Percentiles rank a stretch among this genome's conserved stretches.
These are phyloP conservation scores for Clitocybe nebularis DNA, from an alignment of 1,284 basidiomycete genomes.

Conservation along the genomic window DNA sequence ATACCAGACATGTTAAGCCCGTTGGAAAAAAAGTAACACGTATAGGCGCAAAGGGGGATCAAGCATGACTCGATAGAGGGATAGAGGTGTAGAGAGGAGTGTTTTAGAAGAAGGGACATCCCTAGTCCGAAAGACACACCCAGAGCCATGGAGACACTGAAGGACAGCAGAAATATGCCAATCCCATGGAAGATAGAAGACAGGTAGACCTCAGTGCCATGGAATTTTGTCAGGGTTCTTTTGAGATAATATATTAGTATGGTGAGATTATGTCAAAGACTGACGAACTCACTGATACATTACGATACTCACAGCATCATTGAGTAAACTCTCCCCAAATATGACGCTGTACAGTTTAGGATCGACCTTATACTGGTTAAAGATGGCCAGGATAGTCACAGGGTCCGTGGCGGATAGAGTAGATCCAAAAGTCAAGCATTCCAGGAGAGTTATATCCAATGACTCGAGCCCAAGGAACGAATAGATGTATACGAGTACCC, in stretches of 20 bases:
- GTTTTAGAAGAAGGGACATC: constrained; percentile 92
- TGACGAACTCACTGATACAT: constrained; percentile 98
- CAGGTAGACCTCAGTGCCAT: constrained; percentile 85
- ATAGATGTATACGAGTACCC: constrained; percentile 94
- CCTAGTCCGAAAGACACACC: constrained; percentile 89
- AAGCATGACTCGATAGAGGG: constrained; percentile 94
- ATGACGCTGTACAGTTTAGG: constrained; percentile 98
- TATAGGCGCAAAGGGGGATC: constrained; percentile 92
- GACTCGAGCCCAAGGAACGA: constrained; percentile 89
- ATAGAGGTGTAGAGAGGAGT: constrained; percentile 84
- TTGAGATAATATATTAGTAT: too few relatives aligned
- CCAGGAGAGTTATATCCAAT: constrained; percentile 75
- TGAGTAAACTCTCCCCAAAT: constrained; percentile 95
- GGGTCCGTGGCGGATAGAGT: constrained; percentile 97
- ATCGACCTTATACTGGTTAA: constrained; percentile 98
- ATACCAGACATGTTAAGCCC: constrained; percentile 95
- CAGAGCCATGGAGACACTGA: constrained; percentile 90
- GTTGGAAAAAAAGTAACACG: constrained; percentile 98
- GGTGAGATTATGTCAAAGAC: too few relatives aligned
- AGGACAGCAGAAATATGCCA: constrained; percentile 95
- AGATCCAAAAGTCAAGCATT: constrained; percentile 96
- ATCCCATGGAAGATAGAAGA: constrained; percentile 92
- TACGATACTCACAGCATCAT: constrained; percentile 99
- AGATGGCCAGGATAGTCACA: constrained; percentile 97
- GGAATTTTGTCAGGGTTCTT: constrained; percentile 92